Conservation (phyloP, 495 filamentous ascomycete genomes). For the Hypoxylon fuscum region DNA sequence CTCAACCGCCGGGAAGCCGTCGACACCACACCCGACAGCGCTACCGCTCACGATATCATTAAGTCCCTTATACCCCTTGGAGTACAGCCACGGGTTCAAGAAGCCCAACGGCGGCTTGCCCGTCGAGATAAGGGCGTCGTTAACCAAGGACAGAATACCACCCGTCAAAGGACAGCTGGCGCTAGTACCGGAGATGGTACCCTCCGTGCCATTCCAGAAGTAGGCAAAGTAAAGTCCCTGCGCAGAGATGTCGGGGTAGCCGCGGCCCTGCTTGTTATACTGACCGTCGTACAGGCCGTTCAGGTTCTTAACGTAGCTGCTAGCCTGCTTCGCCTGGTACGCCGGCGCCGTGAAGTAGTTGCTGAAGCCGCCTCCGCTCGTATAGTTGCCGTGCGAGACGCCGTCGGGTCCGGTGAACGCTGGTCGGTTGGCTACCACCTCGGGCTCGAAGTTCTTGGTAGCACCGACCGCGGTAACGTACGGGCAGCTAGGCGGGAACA, state of each 20-base stretch:
- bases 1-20: conserved; percentile 46
- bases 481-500: conserved; percentile 76
- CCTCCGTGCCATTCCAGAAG: conserved; percentile 52
- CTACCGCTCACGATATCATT: conserved; percentile 71
- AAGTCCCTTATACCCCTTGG: conserved; percentile 59
- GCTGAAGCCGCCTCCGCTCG: conserved; percentile 74
- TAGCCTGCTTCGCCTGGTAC: conserved; percentile 68
- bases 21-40: conserved; percentile 68
- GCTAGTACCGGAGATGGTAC: conserved; percentile 66
- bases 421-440: conserved; percentile 59
- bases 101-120: conserved; percentile 71
- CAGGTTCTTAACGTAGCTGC: conserved; percentile 63
- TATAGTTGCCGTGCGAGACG: conserved; percentile 41
- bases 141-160: conserved; percentile 71
- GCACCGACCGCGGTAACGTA: conserved; percentile 80
- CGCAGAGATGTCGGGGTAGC: conserved; percentile 77
- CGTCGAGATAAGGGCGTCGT: conserved; percentile 68
- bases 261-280: conserved; percentile 69
- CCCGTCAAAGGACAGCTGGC: conserved; percentile 71
- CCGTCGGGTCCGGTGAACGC: conserved; percentile 40
- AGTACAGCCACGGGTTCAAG: conserved; percentile 80
- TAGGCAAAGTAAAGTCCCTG: conserved; percentile 55
- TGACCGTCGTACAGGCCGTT: conserved; percentile 40
- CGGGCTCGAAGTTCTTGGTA: conserved; percentile 67
- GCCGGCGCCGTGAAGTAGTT: conserved; percentile 67